These are phyloP conservation scores for Gymnopilus dilepis DNA, from an alignment of 768 basidiomycete species.

Conservation along the genomic window DNA sequence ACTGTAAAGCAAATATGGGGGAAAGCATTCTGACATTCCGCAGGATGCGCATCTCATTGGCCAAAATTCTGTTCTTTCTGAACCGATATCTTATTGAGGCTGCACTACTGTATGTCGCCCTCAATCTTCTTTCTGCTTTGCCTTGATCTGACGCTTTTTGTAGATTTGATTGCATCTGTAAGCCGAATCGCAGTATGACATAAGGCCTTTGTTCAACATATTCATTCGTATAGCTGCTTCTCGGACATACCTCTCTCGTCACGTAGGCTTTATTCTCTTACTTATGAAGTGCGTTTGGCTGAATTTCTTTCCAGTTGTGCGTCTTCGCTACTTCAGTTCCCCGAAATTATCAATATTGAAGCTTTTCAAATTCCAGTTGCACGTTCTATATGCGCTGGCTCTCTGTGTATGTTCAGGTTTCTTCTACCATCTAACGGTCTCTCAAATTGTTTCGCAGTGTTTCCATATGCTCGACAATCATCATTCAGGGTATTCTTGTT, in stretches of 20 bases:
- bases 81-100: constrained; percentile 36
- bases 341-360: too few species aligned
- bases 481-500: constrained; percentile 33
- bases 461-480: constrained; percentile 23
- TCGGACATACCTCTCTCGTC: constrained; percentile 20
- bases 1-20: background rate
- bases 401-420: constrained; percentile 20
- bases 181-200: background rate
- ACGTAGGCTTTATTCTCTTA: constrained; percentile 7
- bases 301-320: constrained; percentile 2
- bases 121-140: background rate
- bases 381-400: constrained; percentile 38
- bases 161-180: constrained; percentile 37
- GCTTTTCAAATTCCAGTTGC: too few species aligned
- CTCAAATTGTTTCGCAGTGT: constrained; percentile 15
- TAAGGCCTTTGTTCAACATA: too few species aligned
- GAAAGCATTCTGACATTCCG: background rate
- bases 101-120: constrained; percentile 30
- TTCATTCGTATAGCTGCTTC: constrained; percentile 32
- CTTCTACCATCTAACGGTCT: background rate
- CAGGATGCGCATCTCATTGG: constrained; percentile 28
- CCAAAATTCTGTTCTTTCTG: constrained; percentile 31
- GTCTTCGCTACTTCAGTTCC: background rate
- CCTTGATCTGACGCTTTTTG: too few species aligned
- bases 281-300: background rate